Evolutionary conservation across 768 basidiomycete species (phyloP), one percentile per base, ranked within the genome.

Genomic region (Pisolithus microcarpus): DNA sequence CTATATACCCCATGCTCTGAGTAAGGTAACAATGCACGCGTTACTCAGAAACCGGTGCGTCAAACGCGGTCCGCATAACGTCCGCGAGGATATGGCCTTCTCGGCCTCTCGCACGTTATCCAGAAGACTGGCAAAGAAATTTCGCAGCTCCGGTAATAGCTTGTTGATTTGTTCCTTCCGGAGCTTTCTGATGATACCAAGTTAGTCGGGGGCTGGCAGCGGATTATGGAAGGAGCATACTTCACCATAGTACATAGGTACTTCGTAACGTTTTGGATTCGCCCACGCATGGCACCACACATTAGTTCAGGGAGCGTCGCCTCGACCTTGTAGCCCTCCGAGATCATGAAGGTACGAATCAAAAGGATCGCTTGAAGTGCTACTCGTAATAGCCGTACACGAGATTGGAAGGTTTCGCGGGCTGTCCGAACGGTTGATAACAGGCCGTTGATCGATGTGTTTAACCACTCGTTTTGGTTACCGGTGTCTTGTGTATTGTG

Each of bases 1-100:
- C n/a, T n/a, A n/a, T n/a, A n/a, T n/a, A n/a, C n/a, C n/a, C n/a
- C n/a, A n/a, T n/a, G n/a, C n/a, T n/a, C n/a, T n/a, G n/a, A n/a
- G n/a, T n/a, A n/a, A n/a, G n/a, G n/a, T n/a, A n/a, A n/a, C n/a
- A n/a, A n/a, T n/a, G n/a, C n/a, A n/a, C n/a, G n/a, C n/a, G n/a
- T n/a, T n/a, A n/a, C n/a, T n/a, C n/a, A n/a, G n/a, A n/a, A n/a
- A 50, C 16, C 40, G 52, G 37, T 24, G 54, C 54, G 15, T 88
- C 87, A 55, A 82, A 86, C 4, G 84, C 73, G 0, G 82, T 82
- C 58, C 82, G 72, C 56, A 82, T 59, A 43, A 91, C 79, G 68
- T 55, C 15, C 38, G 65, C 11, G 67, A 59, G 46, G 62, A 49
- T 26, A 65, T 50, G 34, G 57, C 69, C 39, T 62, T 62, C 52